Conservation (phyloP, 352 stramenopile genomes). For the Phytophthora meadii region DNA sequence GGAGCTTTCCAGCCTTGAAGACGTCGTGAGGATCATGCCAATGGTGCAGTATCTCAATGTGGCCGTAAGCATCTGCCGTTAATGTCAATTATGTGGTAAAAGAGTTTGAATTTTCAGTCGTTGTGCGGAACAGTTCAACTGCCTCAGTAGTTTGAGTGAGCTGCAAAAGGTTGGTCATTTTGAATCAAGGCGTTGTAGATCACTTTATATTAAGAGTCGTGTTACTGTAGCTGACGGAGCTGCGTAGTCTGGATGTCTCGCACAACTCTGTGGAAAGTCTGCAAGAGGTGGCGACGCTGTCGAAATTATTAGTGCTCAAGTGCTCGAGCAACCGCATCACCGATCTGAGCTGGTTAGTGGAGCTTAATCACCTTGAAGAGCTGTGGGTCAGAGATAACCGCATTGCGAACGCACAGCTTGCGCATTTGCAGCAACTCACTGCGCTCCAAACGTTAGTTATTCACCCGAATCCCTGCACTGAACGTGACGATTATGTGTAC, state of each 20-base stretch:
- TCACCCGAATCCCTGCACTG: constrained; percentile 76
- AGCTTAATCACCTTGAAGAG: constrained; percentile 48
- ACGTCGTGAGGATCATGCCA: constrained; percentile 27
- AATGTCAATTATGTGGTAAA: not conserved
- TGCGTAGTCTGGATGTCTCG: constrained; percentile 69
- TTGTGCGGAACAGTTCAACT: constrained; percentile 63
- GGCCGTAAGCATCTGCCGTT: constrained; percentile 39
- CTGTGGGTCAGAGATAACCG: constrained; percentile 70
- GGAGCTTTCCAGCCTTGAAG: constrained; percentile 39
- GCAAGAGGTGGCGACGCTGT: constrained; percentile 46
- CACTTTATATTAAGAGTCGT: not conserved
- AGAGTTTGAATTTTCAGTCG: not conserved
- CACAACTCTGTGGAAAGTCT: constrained; percentile 65
- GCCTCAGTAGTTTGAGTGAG: constrained; percentile 41
- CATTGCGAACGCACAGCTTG: constrained; percentile 57
- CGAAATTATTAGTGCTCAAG: constrained; percentile 55
- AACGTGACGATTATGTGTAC: constrained; percentile 56
- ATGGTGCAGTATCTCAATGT: constrained; percentile 66
- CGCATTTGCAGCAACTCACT: constrained; percentile 48
- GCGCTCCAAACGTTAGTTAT: constrained; percentile 61
- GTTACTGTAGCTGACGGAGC: constrained; percentile 38
- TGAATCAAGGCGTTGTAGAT: not conserved
- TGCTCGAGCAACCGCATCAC: constrained; percentile 65
- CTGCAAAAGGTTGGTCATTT: constrained; percentile 51
- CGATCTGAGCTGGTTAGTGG: constrained; percentile 51